Evolutionary conservation across 108 stramenopile species (phyloP), one percentile per base, ranked within the genome.

Genomic region (Cafeteria roenbergensis): DNA sequence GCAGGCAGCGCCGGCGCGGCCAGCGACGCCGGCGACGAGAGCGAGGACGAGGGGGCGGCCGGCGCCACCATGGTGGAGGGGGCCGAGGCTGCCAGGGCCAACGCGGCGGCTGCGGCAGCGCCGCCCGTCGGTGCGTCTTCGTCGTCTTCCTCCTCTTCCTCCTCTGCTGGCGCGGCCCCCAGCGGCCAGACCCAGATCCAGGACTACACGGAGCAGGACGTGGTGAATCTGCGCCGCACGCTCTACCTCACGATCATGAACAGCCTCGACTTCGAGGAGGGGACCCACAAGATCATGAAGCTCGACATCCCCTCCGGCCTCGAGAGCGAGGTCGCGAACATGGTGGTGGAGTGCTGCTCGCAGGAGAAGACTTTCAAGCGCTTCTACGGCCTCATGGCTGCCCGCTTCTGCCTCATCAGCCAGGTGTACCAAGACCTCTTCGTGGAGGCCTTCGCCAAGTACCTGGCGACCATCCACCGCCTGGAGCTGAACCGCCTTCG

Each of bases 211-310:
- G n/a, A n/a, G n/a, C 63, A 64, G 63, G 97, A 95, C 72, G 81
- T 99, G 67, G 88, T 96, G 51, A 90, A 94, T 72, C 78, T 99
- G 63, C 89, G 94, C 2, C 82, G 94, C 57, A 92, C 91, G 20
- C 95, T 99, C 63, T 99, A 96, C 70, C 79, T 99, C 52, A 96
- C 94, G 30, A 99, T 99, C 67, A 96, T 96, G 97, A 89, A 88
- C n/a, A 87, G 85, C 56, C 89, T 92, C 25, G 88, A 88, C 14
- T 95, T 93, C 77, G 97, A 99, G 77, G 97, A 99, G 75, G 92
- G 90, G 70, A 81, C 89, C 25, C 97, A 99, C 81, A 99, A 99
- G 75, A 87, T 99, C 26, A 81, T 91, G 28, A 86, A 89, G 73
- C 86, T 99, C 71, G 72, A 88, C 63, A 92, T 99, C 50, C 93